phyloP scores from a whole-genome alignment of 441 rosid species.

The Populus trichocarpa region DNA sequence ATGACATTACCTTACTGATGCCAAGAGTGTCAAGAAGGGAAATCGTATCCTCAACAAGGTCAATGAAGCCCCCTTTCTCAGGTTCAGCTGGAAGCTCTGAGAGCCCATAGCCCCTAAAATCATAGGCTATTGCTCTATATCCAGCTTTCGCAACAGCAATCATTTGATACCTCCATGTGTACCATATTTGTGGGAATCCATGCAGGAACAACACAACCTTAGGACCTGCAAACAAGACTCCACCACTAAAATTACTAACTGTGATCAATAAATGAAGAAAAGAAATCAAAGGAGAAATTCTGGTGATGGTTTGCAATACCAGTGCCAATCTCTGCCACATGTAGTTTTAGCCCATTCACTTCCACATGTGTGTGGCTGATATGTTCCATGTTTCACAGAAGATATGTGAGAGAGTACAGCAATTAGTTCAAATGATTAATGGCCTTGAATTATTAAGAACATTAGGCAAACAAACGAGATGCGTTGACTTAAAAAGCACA shows the following conservation, averaged over 20 bases:
- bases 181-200: constrained; percentile 30
- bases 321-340: constrained; percentile 41
- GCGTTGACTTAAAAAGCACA: no score
- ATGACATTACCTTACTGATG: constrained; percentile 15
- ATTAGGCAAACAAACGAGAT: no score
- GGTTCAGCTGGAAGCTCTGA: constrained; percentile 26
- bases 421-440: no score
- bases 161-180: constrained; percentile 30
- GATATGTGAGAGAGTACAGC: background rate
- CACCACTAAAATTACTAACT: background rate
- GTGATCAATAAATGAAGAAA: background rate
- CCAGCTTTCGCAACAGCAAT: constrained; percentile 20
- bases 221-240: constrained; percentile 2
- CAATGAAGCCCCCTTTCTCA: constrained; percentile 19
- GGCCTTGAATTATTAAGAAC: no score
- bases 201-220: constrained; percentile 23
- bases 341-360: constrained; percentile 41
- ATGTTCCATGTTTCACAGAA: constrained; percentile 25
- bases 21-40: constrained; percentile 22
- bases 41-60: constrained; percentile 21
- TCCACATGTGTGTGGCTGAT: constrained; percentile 37
- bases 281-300: background rate
- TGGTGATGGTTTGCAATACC: constrained; percentile 14
- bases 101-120: constrained; percentile 27
- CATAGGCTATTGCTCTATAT: constrained; percentile 15